Percentiles rank a stretch among this genome's conserved stretches.
Conservation (phyloP, 2,329 filamentous ascomycete genomes). For the Aspergillus uvarum region DNA sequence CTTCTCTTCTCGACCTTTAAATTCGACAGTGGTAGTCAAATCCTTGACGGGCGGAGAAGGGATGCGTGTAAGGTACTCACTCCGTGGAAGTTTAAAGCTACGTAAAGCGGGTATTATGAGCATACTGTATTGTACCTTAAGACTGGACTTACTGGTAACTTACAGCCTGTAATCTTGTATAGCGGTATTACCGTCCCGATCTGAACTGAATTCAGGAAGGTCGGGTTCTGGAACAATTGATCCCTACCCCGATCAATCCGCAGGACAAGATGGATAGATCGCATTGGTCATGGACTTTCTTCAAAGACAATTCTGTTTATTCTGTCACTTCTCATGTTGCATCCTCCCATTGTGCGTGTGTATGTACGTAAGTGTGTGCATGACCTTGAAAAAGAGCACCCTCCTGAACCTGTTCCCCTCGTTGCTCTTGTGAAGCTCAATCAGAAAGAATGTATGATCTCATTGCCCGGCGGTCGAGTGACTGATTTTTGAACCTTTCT, state of each 20-base stretch:
- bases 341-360: background rate
- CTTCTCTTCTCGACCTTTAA: background rate
- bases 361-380: background rate
- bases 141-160: background rate
- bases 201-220: background rate
- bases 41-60: background rate
- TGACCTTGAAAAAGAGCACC: background rate
- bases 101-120: background rate
- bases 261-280: background rate
- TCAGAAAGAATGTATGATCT: background rate
- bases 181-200: background rate
- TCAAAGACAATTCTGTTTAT: background rate
- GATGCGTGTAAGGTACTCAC: background rate
- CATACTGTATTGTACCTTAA: background rate
- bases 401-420: background rate
- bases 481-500: background rate
- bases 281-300: background rate
- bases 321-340: background rate
- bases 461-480: background rate
- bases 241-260: slow-evolving; percentile 14
- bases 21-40: background rate
- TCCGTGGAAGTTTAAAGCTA: background rate
- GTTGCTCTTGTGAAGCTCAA: background rate
- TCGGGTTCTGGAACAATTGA: slow-evolving; percentile 14
- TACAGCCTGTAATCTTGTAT: background rate